Conservation (phyloP, 2,329 filamentous ascomycete genomes). For the Madurella fahalii region DNA sequence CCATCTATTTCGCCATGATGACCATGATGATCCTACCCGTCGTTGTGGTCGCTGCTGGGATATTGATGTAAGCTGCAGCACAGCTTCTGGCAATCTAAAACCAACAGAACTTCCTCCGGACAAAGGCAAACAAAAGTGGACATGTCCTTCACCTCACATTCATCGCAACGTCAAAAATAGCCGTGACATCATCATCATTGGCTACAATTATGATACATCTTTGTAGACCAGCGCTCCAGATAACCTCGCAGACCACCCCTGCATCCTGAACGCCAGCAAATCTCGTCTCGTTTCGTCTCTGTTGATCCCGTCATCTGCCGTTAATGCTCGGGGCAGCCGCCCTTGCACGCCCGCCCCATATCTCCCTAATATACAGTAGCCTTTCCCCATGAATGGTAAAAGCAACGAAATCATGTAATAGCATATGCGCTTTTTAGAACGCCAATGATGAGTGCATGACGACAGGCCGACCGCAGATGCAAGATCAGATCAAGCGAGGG, state of each 20-base stretch:
- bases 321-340: not conserved
- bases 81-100: no score
- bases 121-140: no score
- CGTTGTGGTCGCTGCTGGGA: no score
- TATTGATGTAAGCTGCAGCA: no score
- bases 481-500: constrained; percentile 23
- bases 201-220: constrained; percentile 10
- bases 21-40: no score
- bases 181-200: constrained; percentile 5
- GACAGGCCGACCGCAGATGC: constrained; percentile 17
- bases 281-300: constrained; percentile 9
- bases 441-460: constrained; percentile 19
- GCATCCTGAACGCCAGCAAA: constrained; percentile 17
- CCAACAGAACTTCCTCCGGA: no score
- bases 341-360: not conserved
- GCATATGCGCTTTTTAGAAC: constrained; percentile 20
- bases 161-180: not conserved
- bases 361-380: not conserved
- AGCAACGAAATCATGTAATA: constrained; percentile 16
- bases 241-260: constrained; percentile 8
- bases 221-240: constrained; percentile 12
- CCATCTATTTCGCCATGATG: not conserved
- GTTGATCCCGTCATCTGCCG: constrained; percentile 10
- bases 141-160: no score
- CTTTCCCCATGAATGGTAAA: constrained; percentile 8